Percentiles rank a stretch among this genome's conserved stretches.
phyloP scores from a whole-genome alignment of 441 rosid genomes.

The California macrophylla region DNA sequence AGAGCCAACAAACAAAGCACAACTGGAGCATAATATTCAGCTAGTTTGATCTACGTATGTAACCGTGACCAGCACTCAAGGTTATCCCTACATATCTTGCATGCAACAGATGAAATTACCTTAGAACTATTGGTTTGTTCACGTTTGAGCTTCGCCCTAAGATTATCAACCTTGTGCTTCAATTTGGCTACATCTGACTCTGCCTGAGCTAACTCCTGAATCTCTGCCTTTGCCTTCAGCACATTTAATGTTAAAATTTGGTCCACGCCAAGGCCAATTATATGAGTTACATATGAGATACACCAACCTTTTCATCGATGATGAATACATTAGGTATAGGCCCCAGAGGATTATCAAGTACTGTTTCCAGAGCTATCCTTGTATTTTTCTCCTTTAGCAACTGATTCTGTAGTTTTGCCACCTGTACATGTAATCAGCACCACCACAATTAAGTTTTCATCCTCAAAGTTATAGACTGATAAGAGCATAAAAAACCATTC shows the following conservation, averaged over 20 bases:
- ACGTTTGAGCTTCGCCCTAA: conserved; percentile 40
- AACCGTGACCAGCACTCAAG: no score
- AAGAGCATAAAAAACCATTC: not conserved
- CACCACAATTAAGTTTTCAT: not conserved
- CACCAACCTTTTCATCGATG: conserved; percentile 57
- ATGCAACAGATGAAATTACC: conserved; percentile 35
- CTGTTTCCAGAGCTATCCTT: conserved; percentile 57
- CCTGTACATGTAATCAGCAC: conserved; percentile 31
- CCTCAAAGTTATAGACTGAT: not conserved
- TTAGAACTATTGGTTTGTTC: conserved; percentile 34
- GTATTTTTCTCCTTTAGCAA: conserved; percentile 67
- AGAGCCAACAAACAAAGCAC: not conserved
- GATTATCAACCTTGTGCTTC: conserved; percentile 57
- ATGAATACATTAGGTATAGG: conserved; percentile 26
- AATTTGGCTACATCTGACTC: conserved; percentile 55
- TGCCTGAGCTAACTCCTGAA: conserved; percentile 54
- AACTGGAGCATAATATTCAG: not conserved
- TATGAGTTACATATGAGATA: conserved; percentile 15
- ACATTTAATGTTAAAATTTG: conserved; percentile 24
- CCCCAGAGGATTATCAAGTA: conserved; percentile 39
- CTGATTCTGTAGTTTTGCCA: conserved; percentile 69
- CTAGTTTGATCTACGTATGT: not conserved
- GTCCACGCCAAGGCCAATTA: conserved; percentile 16
- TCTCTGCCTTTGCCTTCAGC: conserved; percentile 48
- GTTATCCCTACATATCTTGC: not conserved